Evolutionary conservation across 352 stramenopile species (phyloP), one percentile per base, ranked within the genome.

Genomic region (Pythium guiyangense): DNA sequence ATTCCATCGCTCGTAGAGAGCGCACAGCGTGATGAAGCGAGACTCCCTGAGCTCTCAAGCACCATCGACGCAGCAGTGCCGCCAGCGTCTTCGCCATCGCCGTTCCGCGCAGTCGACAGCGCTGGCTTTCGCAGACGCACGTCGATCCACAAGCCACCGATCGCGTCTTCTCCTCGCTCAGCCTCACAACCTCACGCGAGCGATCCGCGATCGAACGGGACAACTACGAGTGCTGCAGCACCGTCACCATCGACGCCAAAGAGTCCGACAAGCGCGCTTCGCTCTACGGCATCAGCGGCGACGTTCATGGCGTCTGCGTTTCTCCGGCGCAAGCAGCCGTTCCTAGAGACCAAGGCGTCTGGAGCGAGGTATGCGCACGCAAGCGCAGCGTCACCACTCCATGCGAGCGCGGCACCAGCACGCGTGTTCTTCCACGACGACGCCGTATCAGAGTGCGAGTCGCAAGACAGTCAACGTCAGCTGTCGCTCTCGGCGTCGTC

Each of bases 231-330:
- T n/a, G n/a, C n/a, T n/a, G n/a, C n/a, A n/a, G n/a, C n/a, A n/a
- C n/a, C n/a, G 61, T 94, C 31, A 76, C 88, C 2, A 92, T 94
- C 49, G 15, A 15, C 57, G 57, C 37, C 17, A 37, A 42, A 42
- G 62, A 35, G 27, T 39, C 31, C 57, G 49, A 11, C 52, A 25
- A 18, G 27, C 62, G 39, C 53, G 26, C 43, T 45, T 45, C 57
- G 45, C 17, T 56, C 44, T 6, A 18, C 52, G 8, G 53, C 67
- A 54, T 22, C 35, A 60, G 15, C 54, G 68, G 52, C 57, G 51
- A 15, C 61, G 22, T n/a, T 27, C 42, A 39, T 59, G 53, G 35
- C 50, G 26, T 63, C 57, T 0, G 57, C 57, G 8, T 63, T 59
- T 20, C 44, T 63, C 11, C 50, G 50, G 18, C 57, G 50, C 57